Conservation (phyloP, 1,139 yeast species). For the Suhomyces wounanorum region DNA sequence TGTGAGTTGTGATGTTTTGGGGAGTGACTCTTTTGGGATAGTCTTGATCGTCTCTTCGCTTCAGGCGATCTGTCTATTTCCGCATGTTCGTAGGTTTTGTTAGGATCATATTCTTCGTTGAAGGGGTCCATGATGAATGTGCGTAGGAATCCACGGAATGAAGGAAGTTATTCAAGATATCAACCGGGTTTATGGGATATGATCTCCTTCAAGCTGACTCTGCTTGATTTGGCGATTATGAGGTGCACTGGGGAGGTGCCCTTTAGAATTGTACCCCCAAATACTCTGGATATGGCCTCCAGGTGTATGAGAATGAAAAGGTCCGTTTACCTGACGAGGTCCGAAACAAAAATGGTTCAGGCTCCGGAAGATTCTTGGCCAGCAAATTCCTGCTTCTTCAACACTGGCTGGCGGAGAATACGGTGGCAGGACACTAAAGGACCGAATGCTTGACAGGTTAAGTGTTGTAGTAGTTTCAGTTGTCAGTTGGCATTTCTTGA, state of each 20-base stretch:
- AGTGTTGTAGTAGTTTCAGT: not conserved
- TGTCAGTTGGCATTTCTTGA: not conserved
- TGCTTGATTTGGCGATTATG: not conserved
- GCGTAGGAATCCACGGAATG: not conserved
- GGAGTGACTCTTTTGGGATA: not conserved
- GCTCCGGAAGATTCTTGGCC: not conserved
- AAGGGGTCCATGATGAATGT: constrained; percentile 3
- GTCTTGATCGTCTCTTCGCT: not conserved
- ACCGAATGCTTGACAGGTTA: not conserved
- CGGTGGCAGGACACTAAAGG: not conserved
- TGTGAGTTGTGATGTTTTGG: not conserved
- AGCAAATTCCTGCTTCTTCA: not conserved
- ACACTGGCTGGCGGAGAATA: not conserved
- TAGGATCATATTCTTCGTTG: constrained; percentile 13
- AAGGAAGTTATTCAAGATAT: not conserved
- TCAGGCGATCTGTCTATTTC: not conserved
- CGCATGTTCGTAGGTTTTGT: constrained; percentile 8
- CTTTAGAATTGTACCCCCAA: not conserved
- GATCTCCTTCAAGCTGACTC: not conserved
- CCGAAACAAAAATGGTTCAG: not conserved
- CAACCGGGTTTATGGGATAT: not conserved
- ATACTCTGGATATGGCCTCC: not conserved
- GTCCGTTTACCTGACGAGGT: not conserved
- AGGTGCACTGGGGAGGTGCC: not conserved
- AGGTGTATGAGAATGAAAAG: not conserved